These are phyloP conservation scores for Solanum medicagineum DNA, from an alignment of 257 asterid species.

Conservation along the genomic window DNA sequence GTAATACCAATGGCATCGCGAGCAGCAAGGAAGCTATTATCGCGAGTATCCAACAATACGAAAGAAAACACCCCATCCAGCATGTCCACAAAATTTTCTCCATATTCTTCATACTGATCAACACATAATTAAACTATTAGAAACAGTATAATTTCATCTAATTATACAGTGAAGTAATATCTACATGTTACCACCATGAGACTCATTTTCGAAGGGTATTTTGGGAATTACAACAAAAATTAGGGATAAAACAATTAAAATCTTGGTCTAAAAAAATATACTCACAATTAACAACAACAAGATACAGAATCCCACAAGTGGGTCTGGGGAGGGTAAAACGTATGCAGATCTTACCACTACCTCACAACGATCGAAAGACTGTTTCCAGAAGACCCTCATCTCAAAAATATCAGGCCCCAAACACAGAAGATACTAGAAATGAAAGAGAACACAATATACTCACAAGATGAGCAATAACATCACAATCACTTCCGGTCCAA, in stretches of 20 bases:
- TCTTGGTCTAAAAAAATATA: not conserved
- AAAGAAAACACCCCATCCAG: slow-evolving; percentile 95
- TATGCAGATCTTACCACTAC: no score
- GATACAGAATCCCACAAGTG: no score
- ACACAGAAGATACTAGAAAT: no score
- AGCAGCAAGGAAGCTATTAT: slow-evolving; percentile 77
- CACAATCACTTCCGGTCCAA: slow-evolving; percentile 89
- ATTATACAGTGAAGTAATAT: no score
- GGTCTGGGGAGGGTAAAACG: no score
- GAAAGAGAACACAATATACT: slow-evolving; percentile 10
- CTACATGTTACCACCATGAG: not conserved
- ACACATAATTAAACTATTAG: not conserved
- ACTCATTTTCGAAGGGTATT: not conserved
- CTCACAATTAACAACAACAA: slow-evolving; percentile 33
- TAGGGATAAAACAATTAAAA: not conserved
- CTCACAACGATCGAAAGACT: no score
- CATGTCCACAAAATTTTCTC: slow-evolving; percentile 83
- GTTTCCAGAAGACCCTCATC: no score
- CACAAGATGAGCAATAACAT: slow-evolving; percentile 97
- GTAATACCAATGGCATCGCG: slow-evolving; percentile 97
- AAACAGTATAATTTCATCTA: not conserved
- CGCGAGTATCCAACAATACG: slow-evolving; percentile 78
- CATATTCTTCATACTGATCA: slow-evolving; percentile 80
- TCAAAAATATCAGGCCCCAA: no score
- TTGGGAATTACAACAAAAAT: not conserved